Base-by-base conservation (phyloP, 2,329 filamentous ascomycete genomes). In the Lasiodiplodia sp. region DNA sequence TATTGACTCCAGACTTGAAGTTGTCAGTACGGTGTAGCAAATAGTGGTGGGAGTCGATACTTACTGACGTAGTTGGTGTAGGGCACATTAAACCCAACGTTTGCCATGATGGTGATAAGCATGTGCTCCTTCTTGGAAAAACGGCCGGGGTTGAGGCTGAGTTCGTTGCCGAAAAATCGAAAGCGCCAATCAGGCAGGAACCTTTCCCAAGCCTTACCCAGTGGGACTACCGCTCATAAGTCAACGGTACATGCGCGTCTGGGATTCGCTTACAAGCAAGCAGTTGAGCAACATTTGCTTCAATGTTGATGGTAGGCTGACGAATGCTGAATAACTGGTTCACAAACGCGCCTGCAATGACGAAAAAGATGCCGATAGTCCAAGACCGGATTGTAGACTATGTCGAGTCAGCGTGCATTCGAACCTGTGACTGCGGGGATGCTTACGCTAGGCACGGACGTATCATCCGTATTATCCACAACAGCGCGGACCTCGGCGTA, bases 31-130 rank as follows among this genome's bases (percentile, higher is more conserved):
- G 5, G 4, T 28, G 28, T 4, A 28, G 28, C 28, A 28, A 28
- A 28, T 0, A 7, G 28, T 28, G 28, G 28, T 28, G 28, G 28
- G 4, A 28, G 28, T 28, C 4, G 28, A 28, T 4, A 28, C 28
- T 28, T 28, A 28, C 64, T n/a, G 58, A 86, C 83, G 70, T 83
- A 82, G 73, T 82, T 78, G 0, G 84, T 85, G 71, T 86, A 86
- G 0, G 85, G 84, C 16, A 80, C 74, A 28, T 79, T 79, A 72
- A 79, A 82, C 14, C 84, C 83, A 14, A 86, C 69, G 16, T 62
- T 70, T 4, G 70, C 89, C 77, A 92, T 92, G 76, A 90, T 84
- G 73, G 90, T 92, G 78, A 92, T 92, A 0, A 89, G 89, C 0
- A 71, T 71, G 28, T 71, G 70, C 51, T 71, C 69, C 34, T 71